Evolutionary conservation across 768 basidiomycete genomes (phyloP).

Genomic region (Hypholoma sublateritium): DNA sequence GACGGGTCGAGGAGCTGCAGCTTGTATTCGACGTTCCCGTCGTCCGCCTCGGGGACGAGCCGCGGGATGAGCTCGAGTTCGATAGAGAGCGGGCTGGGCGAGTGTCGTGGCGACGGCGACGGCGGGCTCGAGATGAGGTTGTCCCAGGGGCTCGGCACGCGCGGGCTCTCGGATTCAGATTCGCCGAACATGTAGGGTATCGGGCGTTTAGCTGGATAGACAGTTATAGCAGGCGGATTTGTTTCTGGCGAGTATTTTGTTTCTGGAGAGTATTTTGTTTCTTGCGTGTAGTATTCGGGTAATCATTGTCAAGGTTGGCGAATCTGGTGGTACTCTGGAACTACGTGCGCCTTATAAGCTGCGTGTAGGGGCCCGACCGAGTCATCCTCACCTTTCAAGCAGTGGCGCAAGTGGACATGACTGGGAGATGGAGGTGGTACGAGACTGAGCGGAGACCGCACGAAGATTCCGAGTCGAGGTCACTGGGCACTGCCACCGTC

Average conservation of each 20-base stretch:
- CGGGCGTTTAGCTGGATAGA: slow-evolving; percentile 12
- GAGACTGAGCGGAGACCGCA: neutral
- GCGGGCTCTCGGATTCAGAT: slow-evolving; percentile 76
- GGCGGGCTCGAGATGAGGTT: slow-evolving; percentile 61
- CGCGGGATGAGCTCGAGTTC: slow-evolving; percentile 50
- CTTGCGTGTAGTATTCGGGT: slow-evolving; percentile 30
- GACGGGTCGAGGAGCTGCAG: slow-evolving; percentile 82
- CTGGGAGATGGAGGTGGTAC: slow-evolving; percentile 3
- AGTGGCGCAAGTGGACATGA: slow-evolving; percentile 3
- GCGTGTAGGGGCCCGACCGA: neutral
- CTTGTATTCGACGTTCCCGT: slow-evolving; percentile 95
- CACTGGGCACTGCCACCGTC: neutral
- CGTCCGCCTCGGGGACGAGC: slow-evolving; percentile 75
- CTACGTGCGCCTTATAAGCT: slow-evolving; percentile 2
- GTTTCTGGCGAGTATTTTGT: neutral
- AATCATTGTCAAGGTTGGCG: slow-evolving; percentile 25
- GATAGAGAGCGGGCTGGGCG: slow-evolving; percentile 29
- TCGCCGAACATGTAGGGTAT: slow-evolving; percentile 72
- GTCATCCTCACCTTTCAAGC: slow-evolving; percentile 11
- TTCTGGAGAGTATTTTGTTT: slow-evolving; percentile 13
- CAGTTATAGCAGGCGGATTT: neutral
- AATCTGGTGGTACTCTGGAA: slow-evolving; percentile 2
- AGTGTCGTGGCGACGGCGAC: slow-evolving; percentile 28
- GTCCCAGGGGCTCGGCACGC: slow-evolving; percentile 84
- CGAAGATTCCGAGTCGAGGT: neutral